Evolutionary conservation across 1,284 basidiomycete genomes (phyloP).

Genomic region (Malassezia psittaci): DNA sequence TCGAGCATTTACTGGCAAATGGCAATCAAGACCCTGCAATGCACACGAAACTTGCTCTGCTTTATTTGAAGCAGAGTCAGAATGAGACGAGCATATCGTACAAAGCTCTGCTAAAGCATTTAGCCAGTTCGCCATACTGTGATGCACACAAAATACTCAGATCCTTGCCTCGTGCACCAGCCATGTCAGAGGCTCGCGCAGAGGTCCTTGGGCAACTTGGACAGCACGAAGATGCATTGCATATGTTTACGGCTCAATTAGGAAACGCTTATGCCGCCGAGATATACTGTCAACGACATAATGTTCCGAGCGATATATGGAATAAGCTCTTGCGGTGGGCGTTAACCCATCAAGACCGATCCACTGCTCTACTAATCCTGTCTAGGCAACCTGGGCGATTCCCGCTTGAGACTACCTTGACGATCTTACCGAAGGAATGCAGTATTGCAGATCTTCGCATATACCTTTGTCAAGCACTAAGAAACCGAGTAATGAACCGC

Average conservation of each 20-base stretch:
- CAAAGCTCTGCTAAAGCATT: constrained; percentile 59
- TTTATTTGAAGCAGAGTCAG: constrained; percentile 59
- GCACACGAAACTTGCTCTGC: constrained; percentile 76
- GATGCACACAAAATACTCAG: constrained; percentile 70
- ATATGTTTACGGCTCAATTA: constrained; percentile 78
- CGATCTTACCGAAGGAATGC: constrained; percentile 77
- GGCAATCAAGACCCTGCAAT: constrained; percentile 61
- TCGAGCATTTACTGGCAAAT: constrained; percentile 77
- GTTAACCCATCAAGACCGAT: constrained; percentile 45
- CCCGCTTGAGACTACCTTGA: constrained; percentile 67
- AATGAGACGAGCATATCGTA: neutral
- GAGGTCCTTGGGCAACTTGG: constrained; percentile 78
- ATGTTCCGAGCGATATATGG: constrained; percentile 55
- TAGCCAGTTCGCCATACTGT: constrained; percentile 64
- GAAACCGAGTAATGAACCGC: constrained; percentile 20
- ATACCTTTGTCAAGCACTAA: constrained; percentile 52
- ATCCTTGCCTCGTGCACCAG: constrained; percentile 50
- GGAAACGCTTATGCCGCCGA: constrained; percentile 75
- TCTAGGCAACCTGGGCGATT: constrained; percentile 69
- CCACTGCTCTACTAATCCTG: constrained; percentile 72
- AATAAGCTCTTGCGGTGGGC: constrained; percentile 59
- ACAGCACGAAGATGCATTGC: constrained; percentile 80
- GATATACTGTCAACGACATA: constrained; percentile 49
- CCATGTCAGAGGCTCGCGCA: constrained; percentile 63
- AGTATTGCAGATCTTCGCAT: constrained; percentile 65